Evolutionary conservation across 2,329 filamentous ascomycete species (phyloP), one percentile per base, ranked within the genome.

Genomic region (Cladobotryum protrusum): DNA sequence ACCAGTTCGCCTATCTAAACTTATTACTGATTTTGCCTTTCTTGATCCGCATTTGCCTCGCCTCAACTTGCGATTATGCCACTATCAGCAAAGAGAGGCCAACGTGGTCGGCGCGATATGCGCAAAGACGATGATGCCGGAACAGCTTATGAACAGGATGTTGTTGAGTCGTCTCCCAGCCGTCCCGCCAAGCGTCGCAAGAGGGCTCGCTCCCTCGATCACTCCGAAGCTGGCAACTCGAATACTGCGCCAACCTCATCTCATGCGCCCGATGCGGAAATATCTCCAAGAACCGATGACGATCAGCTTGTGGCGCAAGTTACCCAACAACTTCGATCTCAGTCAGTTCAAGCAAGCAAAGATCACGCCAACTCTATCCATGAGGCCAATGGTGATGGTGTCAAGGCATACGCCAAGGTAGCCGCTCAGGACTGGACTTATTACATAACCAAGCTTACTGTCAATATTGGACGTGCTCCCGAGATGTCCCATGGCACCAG

Each of bases 341-440:
- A 72, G 47, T 63, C 69, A 2, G 79, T 83, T 1, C 77, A 84
- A 57, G 82, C 80, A 37, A 78, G 75, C 63, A 75, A 74, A 55
- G 80, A 85, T 49, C 78, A 85, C 57, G 72, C 81, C 49, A 86
- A 87, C 63, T 69, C 75, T 41, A 79, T 82, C 48, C 82, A 86
- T 63, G 79, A 83, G 59, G 72, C 75, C 48, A 78, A 81, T 54
- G 74, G 75, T 37, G 77, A 82, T 37, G 81, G 80, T 17, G 82
- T 86, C 54, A 77, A 82, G 60, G 88, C 88, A 34, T 93, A 88
- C 65, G 88, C 87, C 49, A 92, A 92, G 71, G 85, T 93, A 53
- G 83, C 87, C 17, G 88, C 86, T 14, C 81, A 83, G 56, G 85
- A 89, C 63, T 93, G 88, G 88, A 90, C 87, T 9, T 93, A 86